Evolutionary conservation across 1,284 basidiomycete genomes (phyloP), one percentile per base, ranked within the genome.

Genomic region (Flammula alnicola): DNA sequence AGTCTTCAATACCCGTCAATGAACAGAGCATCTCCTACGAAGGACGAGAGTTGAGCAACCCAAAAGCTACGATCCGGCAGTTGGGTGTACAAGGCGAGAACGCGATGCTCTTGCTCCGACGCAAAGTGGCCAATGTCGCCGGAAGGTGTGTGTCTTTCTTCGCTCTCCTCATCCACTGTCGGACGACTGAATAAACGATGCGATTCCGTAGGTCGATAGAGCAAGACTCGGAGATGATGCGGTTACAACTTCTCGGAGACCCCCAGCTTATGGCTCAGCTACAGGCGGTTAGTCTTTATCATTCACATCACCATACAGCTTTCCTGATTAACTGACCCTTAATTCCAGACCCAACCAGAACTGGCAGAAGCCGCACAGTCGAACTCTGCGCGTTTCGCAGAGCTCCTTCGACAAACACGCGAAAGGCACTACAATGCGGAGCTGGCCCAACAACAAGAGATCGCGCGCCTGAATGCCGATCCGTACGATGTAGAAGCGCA

Each of bases 401-500:
- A 86, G 58, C 79, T 94, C 19, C 76, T 93, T 12, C 71, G 81
- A 3, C 81, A 85, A 35, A 81, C 85, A 20, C 79, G 83, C 27
- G 73, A 78, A 43, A 77, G 81, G 10, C 80, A 85, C 29, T 56
- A 73, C n/a, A 67, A 77, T 6, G 76, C 78, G 0, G 83, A 86
- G 37, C 19, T 77, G 4, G 78, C 74, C 44, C 80, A 78, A 47
- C 79, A 84, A 49, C 79, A 77, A 38, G 88, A 91, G 65, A 83
- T 90, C 38, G 80, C 75, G 54, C 72, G 74, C 8, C 77, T 95
- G 47, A 89, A 95, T 59, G 85, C 86, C 0, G 86, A 98, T 68
- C 94, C 95, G 0, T 98, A 84, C 66, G 87, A 98, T 64, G 74
- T 98, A 3, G 93, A 97, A 63, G 90, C 95, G 0, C 97, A 99